Percentiles rank a stretch among this genome's conserved stretches.
Evolutionary conservation across 2,329 filamentous ascomycete genomes (phyloP).

Genomic region (Mycocentrospora acerina): DNA sequence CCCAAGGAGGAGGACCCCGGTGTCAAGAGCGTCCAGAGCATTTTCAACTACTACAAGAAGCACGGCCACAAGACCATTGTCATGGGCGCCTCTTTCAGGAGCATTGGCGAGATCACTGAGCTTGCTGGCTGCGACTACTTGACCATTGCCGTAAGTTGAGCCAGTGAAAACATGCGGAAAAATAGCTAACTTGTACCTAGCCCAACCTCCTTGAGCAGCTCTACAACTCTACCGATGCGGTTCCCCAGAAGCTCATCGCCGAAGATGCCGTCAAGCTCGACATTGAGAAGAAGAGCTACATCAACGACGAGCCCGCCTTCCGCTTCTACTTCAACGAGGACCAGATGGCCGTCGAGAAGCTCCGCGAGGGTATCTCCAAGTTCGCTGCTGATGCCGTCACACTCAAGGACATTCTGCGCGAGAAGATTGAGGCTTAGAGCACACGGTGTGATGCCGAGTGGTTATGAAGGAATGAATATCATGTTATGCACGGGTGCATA

Average conservation of each 20-base stretch:
- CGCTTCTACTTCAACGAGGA: slow-evolving; percentile 99
- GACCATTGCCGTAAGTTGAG: slow-evolving; percentile 79
- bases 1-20: slow-evolving; percentile 87
- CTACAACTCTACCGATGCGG: slow-evolving; percentile 74
- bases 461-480: slow-evolving; percentile 25
- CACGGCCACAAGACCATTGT: slow-evolving; percentile 98
- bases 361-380: slow-evolving; percentile 98
- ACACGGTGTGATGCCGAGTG: slow-evolving; percentile 24
- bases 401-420: slow-evolving; percentile 86
- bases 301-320: slow-evolving; percentile 86
- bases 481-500: slow-evolving; percentile 17
- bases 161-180: neutral
- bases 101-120: slow-evolving; percentile 94
- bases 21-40: slow-evolving; percentile 87
- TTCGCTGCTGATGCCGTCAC: slow-evolving; percentile 95
- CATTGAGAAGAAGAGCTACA: slow-evolving; percentile 87
- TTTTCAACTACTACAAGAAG: slow-evolving; percentile 99
- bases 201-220: slow-evolving; percentile 94
- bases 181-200: slow-evolving; percentile 46
- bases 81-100: slow-evolving; percentile 99
- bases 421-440: slow-evolving; percentile 66
- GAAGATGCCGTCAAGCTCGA: slow-evolving; percentile 65
- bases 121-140: slow-evolving; percentile 98
- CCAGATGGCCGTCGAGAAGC: slow-evolving; percentile 98
- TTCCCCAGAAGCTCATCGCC: slow-evolving; percentile 92